Percentiles rank a stretch among this genome's conserved stretches.
Conservation (phyloP, 1,139 yeast genomes). For the Candida sp. region DNA sequence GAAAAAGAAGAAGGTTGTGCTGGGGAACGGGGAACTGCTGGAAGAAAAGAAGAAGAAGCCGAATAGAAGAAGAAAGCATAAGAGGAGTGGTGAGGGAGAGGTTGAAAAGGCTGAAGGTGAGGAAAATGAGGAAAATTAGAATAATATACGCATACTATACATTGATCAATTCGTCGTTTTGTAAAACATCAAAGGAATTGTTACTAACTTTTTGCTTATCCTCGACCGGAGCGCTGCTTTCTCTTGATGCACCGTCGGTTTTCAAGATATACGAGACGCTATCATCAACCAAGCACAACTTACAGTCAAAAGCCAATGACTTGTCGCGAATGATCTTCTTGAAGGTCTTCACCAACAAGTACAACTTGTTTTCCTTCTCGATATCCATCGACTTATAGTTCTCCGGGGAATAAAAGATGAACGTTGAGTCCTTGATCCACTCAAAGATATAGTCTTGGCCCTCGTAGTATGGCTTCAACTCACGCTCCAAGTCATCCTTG, state of each 20-base stretch:
- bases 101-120: slow-evolving; percentile 1
- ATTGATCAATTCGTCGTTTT: slow-evolving; percentile 11
- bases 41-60: slow-evolving; percentile 15
- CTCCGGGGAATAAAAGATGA: slow-evolving; percentile 41
- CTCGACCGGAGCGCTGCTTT: slow-evolving; percentile 4
- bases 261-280: slow-evolving; percentile 30
- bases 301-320: slow-evolving; percentile 54
- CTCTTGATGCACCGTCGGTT: slow-evolving; percentile 19
- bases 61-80: slow-evolving; percentile 45
- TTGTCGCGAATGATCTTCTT: slow-evolving; percentile 34
- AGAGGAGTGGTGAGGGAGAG: slow-evolving; percentile 9
- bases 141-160: neutral
- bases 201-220: slow-evolving; percentile 6
- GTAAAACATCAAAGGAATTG: slow-evolving; percentile 21
- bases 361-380: slow-evolving; percentile 37
- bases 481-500: slow-evolving; percentile 33
- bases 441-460: slow-evolving; percentile 29
- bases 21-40: slow-evolving; percentile 7
- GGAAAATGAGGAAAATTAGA: neutral
- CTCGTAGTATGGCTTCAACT: slow-evolving; percentile 24
- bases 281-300: slow-evolving; percentile 44
- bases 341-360: slow-evolving; percentile 33
- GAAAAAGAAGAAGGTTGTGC: slow-evolving; percentile 51
- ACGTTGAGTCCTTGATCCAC: slow-evolving; percentile 48
- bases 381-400: slow-evolving; percentile 24